Evolutionary conservation across 1,284 basidiomycete species (phyloP), one percentile per base, ranked within the genome.

Genomic region (Ganoderma resinaceum): DNA sequence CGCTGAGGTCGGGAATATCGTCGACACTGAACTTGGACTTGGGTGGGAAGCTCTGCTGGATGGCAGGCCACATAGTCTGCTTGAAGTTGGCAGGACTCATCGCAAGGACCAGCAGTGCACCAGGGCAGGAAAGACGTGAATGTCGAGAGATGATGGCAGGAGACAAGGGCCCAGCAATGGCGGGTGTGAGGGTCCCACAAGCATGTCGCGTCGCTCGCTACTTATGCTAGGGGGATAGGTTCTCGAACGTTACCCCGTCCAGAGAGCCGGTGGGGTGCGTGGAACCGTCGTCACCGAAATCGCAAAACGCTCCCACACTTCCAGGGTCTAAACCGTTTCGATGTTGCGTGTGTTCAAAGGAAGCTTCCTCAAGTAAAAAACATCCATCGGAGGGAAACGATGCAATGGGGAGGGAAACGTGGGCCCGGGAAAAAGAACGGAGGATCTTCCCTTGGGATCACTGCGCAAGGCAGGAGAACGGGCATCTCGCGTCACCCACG

Each of bases 1-100:
- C 83, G 2, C 79, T 77, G 71, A 89, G 82, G 73, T 89, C 85
- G 0, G 86, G 86, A 4, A 91, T 84, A 59, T 89, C 80, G 1
- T 80, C 79, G 0, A 77, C 77, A 3, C 71, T 80, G 80, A 85
- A 90, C 49, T 76, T 76, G 2, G 87, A 73, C 66, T 79, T 80
- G 0, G 86, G 83, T 57, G 86, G 86, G 67, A 67, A 61, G 7
- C 16, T 33, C 29, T 70, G 69, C 9, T 35, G 37, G 12, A 63
- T 5, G 11, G 42, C 26, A 1, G 63, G n/a, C 38, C 60, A 57
- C 1, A 38, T 8, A 2, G 29, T 43, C 16, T 63, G 49, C 59
- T 64, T 63, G 52, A 67, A 43, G 16, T n/a, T 26, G 3, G 58
- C 42, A 6, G n/a, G 33, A 40, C 62, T 66, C 68, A 70, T 70